Base-by-base conservation (phyloP, 1,139 yeast species). In the Casaregolazyma lundiana region DNA sequence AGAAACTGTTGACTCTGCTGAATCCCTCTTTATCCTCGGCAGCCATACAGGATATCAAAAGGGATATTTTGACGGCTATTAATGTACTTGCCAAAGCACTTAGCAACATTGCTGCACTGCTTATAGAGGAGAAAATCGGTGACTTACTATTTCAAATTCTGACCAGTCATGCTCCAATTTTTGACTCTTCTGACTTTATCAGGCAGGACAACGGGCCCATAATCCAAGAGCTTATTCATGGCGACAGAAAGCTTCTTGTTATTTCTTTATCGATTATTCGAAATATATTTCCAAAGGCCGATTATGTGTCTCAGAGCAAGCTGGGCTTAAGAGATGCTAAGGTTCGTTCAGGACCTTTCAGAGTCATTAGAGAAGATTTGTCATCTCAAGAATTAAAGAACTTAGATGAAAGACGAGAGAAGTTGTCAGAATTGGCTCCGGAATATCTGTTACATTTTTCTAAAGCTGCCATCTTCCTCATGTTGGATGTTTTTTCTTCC, bases 171-270 rank as follows among this genome's bases (percentile, higher is more conserved):
- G 44, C 61, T 4, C 63, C 65, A 1, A 57, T 59, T 34, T 52
- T 55, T 32, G 64, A 60, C 20, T 50, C 51, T 19, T 47, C 58
- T 8, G 55, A 53, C 26, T 46, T 50, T 6, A 40, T 50, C 13
- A 51, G 59, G 46, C 58, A 51, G 34, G 60, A 59, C 37, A 68
- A 64, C 19, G 58, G 61, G 2, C 60, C 77, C 0, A 70, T 83
- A 1, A 73, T 83, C 37, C 95, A 86, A 57, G 78, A 87, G 0
- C 66, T 89, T 37, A 84, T 88, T 79, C 80, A 83, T 45, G 78
- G 81, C 3, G 90, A 94, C 0, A 82, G 81, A 54, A 86, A 81
- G 19, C 62, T 86, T 32, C 64, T 84, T 26, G 58, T 77, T 1
- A 73, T 79, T 19, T 71, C 84, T 20, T 64, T 88, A 18, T 72